Evolutionary conservation across 768 basidiomycete species (phyloP).

Genomic region (Mycena haematopus): DNA sequence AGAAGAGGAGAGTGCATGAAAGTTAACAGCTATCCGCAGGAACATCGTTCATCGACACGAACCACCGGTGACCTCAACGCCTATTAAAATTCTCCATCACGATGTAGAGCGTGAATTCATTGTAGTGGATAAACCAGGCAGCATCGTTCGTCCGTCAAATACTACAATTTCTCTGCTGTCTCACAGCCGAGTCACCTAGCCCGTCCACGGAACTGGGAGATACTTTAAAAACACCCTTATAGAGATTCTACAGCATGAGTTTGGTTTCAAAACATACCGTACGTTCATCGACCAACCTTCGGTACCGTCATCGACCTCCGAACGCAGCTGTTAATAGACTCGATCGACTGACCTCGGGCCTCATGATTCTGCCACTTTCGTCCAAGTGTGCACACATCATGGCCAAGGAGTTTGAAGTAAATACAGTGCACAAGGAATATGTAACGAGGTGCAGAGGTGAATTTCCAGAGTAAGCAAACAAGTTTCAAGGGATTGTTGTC

Average conservation of each 20-base stretch:
- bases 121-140: slow-evolving; percentile 96
- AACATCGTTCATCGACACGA: slow-evolving; percentile 97
- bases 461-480: slow-evolving; percentile 77
- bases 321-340: slow-evolving; percentile 89
- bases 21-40: slow-evolving; percentile 45
- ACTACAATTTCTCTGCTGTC: slow-evolving; percentile 19
- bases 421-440: slow-evolving; percentile 90
- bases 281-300: slow-evolving; percentile 35
- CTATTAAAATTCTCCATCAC: slow-evolving; percentile 78
- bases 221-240: slow-evolving; percentile 90
- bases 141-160: slow-evolving; percentile 72
- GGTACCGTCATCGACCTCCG: slow-evolving; percentile 21
- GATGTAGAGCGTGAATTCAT: slow-evolving; percentile 85
- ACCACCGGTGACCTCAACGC: slow-evolving; percentile 88
- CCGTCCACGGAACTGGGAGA: slow-evolving; percentile 91
- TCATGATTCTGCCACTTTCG: slow-evolving; percentile 91
- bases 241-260: slow-evolving; percentile 84
- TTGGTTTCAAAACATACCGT: slow-evolving; percentile 88
- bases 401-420: slow-evolving; percentile 81
- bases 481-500: slow-evolving; percentile 24
- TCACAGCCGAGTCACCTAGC: slow-evolving; percentile 50
- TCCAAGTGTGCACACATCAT: slow-evolving; percentile 70
- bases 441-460: slow-evolving; percentile 85
- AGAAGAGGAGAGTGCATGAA: slow-evolving; percentile 8
- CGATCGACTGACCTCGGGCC: slow-evolving; percentile 91